Evolutionary conservation across 352 stramenopile species (phyloP), one percentile per base, ranked within the genome.

Genomic region (Globisporangium irregulare): DNA sequence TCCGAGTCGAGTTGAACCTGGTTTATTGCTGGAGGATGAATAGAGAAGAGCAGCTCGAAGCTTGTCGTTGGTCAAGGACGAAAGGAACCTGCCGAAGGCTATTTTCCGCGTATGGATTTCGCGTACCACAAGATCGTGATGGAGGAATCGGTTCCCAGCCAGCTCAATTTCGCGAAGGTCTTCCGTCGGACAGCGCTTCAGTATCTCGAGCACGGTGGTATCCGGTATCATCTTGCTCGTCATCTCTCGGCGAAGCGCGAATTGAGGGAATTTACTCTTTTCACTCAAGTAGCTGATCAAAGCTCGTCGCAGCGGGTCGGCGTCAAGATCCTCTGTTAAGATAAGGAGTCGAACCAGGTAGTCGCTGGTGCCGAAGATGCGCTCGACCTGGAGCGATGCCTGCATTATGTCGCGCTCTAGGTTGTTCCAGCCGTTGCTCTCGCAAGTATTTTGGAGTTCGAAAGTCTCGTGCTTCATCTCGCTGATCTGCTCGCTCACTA

Each of bases 171-270:
- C 83, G 3, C 75, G 71, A 3, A 90, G 59, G 46, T 93, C 83
- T 32, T 61, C 70, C 0, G 82, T 90, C 4, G 80, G 74, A 0
- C 75, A 72, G 25, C 73, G 60, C 64, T 94, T 90, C 7, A 92
- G 58, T 24, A 94, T 87, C 10, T 79, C 73, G 3, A 92, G 67
- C 4, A 94, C 54, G 1, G 84, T 92, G 0, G 78, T 90, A 50
- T 91, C 81, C 0, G 84, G 76, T 12, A 94, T 76, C 70, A 94
- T 79, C 51, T 87, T 89, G 61, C 82, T 90, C 9, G 84, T 90
- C 56, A 94, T 76, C 29, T 94, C 86, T 1, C 84, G 81, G 2
- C 86, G 80, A 46, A 91, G 73, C 2, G 77, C 78, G 34, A 92
- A 94, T 50, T 94, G 84, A 3, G 76, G 79, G 1, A 92, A 72